Percentiles rank a stretch among this genome's conserved stretches.
Conservation (phyloP, 2,329 filamentous ascomycete species). For the Penicillium sp. region DNA sequence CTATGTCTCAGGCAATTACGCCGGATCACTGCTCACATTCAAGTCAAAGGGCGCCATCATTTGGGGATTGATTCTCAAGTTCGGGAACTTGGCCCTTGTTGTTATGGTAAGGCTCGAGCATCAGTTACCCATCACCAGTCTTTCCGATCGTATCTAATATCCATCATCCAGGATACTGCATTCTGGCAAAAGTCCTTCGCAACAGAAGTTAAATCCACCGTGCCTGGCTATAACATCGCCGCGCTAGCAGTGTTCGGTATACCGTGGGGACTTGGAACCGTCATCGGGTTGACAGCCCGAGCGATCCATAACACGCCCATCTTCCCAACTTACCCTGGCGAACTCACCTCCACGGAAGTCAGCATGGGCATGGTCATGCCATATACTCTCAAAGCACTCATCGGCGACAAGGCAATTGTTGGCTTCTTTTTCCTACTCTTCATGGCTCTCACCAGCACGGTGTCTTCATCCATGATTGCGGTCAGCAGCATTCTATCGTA, state of each 20-base stretch:
- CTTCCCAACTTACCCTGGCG: constrained; percentile 46
- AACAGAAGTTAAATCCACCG: constrained; percentile 47
- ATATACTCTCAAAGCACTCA: constrained; percentile 45
- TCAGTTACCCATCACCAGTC: too few relatives aligned
- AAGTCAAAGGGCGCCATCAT: constrained; percentile 47
- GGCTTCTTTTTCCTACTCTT: constrained; percentile 51
- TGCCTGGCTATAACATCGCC: constrained; percentile 49
- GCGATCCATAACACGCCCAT: constrained; percentile 49
- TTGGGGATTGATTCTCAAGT: constrained; percentile 49
- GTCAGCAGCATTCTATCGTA: constrained; percentile 52
- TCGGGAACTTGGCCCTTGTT: constrained; percentile 51
- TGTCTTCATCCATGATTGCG: constrained; percentile 52
- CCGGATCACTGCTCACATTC: constrained; percentile 50
- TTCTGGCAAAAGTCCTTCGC: constrained; percentile 56
- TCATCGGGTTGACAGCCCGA: constrained; percentile 47
- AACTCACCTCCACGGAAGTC: constrained; percentile 43
- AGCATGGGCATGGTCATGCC: constrained; percentile 50
- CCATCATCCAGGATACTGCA: constrained; percentile 42
- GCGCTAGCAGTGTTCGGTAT: constrained; percentile 48
- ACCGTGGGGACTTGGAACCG: constrained; percentile 49
- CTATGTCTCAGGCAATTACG: constrained; percentile 47
- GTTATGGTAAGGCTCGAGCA: constrained; percentile 41
- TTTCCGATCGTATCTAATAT: too few relatives aligned
- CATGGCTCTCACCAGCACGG: constrained; percentile 53
- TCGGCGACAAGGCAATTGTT: constrained; percentile 44